Evolutionary conservation across 208 protist species (phyloP), one percentile per base, ranked within the genome.

Genomic region (Herpetomonas samuelpessoai): DNA sequence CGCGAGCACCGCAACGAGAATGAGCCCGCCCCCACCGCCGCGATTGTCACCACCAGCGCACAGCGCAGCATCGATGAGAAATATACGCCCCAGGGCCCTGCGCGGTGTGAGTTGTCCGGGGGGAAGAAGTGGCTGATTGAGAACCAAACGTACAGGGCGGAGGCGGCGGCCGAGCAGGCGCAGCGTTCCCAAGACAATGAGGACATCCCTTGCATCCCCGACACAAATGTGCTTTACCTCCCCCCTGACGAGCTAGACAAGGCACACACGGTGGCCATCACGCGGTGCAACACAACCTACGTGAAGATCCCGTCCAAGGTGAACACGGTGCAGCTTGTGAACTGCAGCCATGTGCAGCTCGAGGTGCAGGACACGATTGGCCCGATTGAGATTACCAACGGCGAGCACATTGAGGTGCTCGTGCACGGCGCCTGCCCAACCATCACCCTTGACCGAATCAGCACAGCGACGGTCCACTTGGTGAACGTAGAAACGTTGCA

Each of bases 291-390:
- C 24, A 24, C 26, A 1, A 57, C 30, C 22, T 47, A 56, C 57
- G 57, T 71, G 39, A 53, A 47, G 27, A 31, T 71, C 16, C 52
- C 46, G 3, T 35, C 16, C 4, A 71, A 71, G 50, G 27, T 71
- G 14, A 71, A 71, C 58, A 46, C 65, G 10, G 29, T 71, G 6
- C 51, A 58, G 52, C 27, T 71, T 16, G 25, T 71, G 44, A 57
- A 71, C 22, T 71, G 65, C 41, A 24, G 16, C 12, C 29, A 53
- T 7, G 65, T 71, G 26, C 39, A 56, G 28, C 26, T 71, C 4
- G 52, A 65, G 35, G 25, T 71, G n/a, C 30, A 61, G 29, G 50
- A 60, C 58, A 65, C 65, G n/a, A 48, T 71, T 6, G 56, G 65
- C 21, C 65, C 65, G 4, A 50, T 65, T 12, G 65, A 71, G 21